Conservation (phyloP, 2,329 filamentous ascomycete genomes). For the Ceratocystiopsis minuta region DNA sequence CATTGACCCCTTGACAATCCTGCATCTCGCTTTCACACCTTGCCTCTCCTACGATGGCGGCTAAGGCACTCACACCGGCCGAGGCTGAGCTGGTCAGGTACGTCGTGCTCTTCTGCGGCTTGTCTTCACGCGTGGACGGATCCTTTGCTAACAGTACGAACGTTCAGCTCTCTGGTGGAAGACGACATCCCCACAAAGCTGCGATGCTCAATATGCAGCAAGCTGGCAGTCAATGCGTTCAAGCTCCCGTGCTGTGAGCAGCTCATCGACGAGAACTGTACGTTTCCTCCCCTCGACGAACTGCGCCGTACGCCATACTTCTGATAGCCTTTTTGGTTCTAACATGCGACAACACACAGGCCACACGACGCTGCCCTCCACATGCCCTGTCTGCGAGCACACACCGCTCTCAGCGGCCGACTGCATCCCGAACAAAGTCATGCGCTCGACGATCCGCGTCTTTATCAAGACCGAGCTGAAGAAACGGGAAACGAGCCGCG, state of each 20-base stretch:
- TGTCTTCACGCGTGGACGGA: no score
- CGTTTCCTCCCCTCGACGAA: constrained; percentile 14
- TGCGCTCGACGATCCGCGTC: constrained; percentile 83
- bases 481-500: constrained; percentile 53
- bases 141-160: not conserved
- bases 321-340: not conserved
- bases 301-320: no score
- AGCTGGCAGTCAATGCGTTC: constrained; percentile 77
- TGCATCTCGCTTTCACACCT: constrained; percentile 1
- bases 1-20: not conserved
- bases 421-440: constrained; percentile 73
- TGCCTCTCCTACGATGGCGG: constrained; percentile 10
- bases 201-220: constrained; percentile 84
- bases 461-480: constrained; percentile 85
- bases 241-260: constrained; percentile 90
- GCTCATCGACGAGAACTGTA: constrained; percentile 81
- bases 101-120: not conserved
- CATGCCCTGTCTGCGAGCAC: constrained; percentile 87
- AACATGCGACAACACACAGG: constrained; percentile 5
- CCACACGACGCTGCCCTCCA: constrained; percentile 55
- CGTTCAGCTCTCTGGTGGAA: constrained; percentile 49
- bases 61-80: constrained; percentile 24
- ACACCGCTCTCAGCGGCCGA: constrained; percentile 70
- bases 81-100: constrained; percentile 43
- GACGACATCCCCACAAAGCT: constrained; percentile 93